Conservation (phyloP, 2,329 filamentous ascomycete species). For the Fonsecaea pedrosoi region DNA sequence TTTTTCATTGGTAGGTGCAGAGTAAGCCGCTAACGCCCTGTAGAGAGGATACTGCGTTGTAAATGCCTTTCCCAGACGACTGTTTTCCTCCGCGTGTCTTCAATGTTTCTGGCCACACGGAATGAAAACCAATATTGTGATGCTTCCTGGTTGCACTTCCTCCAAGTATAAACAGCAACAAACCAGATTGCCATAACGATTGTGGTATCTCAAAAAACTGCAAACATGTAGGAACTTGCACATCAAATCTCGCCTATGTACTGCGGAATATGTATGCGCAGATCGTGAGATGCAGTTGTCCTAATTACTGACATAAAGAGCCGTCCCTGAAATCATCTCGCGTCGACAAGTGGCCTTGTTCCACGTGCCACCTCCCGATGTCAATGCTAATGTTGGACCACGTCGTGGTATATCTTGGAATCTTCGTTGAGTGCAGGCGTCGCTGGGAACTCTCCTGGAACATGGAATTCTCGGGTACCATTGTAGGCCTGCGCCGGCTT, state of each 20-base stretch:
- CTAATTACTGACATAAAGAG: slow-evolving; percentile 10
- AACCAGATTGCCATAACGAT: slow-evolving; percentile 20
- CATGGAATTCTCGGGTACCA: slow-evolving; percentile 69
- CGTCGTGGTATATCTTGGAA: slow-evolving; percentile 26
- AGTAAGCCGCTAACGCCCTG: slow-evolving; percentile 14
- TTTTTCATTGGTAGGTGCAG: slow-evolving; percentile 15
- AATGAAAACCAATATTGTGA: not conserved
- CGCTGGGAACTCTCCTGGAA: slow-evolving; percentile 70
- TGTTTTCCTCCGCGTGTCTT: not conserved
- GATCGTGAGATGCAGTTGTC: slow-evolving; percentile 12
- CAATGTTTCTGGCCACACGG: not conserved
- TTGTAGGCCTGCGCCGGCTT: slow-evolving; percentile 42
- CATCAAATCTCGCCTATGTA: slow-evolving; percentile 20
- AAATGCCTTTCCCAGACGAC: not conserved
- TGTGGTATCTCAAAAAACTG: slow-evolving; percentile 24
- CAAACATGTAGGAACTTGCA: slow-evolving; percentile 9
- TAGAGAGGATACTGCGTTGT: not conserved
- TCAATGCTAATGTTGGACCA: slow-evolving; percentile 20
- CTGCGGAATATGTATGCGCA: slow-evolving; percentile 14
- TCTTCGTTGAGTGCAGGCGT: slow-evolving; percentile 29
- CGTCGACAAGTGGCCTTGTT: not conserved
- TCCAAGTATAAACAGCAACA: not conserved
- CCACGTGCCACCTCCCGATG: not conserved
- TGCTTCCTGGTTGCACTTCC: not conserved
- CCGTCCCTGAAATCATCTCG: not conserved